These are phyloP conservation scores for Fagus crenata DNA, from an alignment of 306 rosid genomes.

Conservation along the genomic window DNA sequence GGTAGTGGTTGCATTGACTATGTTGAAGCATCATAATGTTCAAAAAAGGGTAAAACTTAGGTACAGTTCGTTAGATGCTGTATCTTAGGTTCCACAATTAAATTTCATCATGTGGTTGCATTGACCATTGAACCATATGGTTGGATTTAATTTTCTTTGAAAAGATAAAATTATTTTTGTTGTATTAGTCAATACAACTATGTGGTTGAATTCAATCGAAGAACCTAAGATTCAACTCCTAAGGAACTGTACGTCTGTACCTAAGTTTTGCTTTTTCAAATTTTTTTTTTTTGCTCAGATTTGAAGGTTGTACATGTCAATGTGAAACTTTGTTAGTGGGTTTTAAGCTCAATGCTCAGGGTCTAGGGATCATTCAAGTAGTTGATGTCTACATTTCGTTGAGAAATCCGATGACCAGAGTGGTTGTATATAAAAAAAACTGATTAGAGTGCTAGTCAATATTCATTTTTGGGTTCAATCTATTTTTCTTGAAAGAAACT, in stretches of 20 bases:
- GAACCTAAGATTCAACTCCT: too few relatives aligned
- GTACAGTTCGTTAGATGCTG: too few relatives aligned
- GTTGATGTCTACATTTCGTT: background rate
- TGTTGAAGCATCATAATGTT: background rate
- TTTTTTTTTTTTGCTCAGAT: background rate
- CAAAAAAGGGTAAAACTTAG: too few relatives aligned
- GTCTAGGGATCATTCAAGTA: background rate
- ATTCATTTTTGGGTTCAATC: background rate
- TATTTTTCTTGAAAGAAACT: background rate
- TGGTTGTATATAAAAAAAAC: background rate
- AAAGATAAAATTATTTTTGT: too few relatives aligned
- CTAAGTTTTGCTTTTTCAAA: too few relatives aligned
- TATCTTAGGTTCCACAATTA: too few relatives aligned
- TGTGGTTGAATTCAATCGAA: too few relatives aligned
- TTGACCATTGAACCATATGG: too few relatives aligned
- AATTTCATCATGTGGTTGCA: too few relatives aligned
- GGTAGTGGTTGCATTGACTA: background rate
- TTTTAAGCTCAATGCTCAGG: conserved; percentile 4
- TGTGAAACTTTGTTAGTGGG: conserved; percentile 20
- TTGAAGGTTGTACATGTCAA: conserved; percentile 15
- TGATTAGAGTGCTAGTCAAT: background rate
- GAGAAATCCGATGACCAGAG: background rate
- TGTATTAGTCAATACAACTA: too few relatives aligned
- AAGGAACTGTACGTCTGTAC: too few relatives aligned
- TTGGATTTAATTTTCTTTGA: too few relatives aligned